These are phyloP conservation scores for Akanthomyces muscarius DNA, from an alignment of 2,329 filamentous ascomycete species.

Conservation along the genomic window DNA sequence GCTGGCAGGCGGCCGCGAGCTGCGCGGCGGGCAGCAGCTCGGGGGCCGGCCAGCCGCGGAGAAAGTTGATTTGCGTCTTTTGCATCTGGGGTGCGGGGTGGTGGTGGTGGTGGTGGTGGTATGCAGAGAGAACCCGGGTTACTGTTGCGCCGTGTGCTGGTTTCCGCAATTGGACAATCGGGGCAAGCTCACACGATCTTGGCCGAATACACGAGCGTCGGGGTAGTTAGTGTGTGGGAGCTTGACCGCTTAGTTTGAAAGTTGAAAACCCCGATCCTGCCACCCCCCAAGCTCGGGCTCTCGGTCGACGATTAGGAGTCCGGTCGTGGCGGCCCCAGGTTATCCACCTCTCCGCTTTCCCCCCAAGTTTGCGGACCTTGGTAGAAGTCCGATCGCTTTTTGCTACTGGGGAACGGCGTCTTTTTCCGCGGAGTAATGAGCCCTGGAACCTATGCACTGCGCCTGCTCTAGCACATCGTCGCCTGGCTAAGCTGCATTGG, in stretches of 20 bases:
- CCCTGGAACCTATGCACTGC: not conserved
- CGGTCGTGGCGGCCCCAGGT: not conserved
- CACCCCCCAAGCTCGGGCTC: too few relatives aligned
- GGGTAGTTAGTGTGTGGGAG: too few relatives aligned
- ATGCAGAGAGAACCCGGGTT: too few relatives aligned
- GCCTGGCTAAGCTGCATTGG: not conserved
- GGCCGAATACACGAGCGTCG: too few relatives aligned
- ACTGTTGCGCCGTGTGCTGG: not conserved
- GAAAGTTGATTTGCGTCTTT: constrained; percentile 52
- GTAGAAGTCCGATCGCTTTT: not conserved
- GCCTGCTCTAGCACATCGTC: not conserved
- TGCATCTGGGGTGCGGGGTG: not conserved
- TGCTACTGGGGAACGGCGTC: too few relatives aligned
- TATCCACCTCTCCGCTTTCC: constrained; percentile 1
- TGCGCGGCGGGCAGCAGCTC: constrained; percentile 61
- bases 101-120: too few relatives aligned
- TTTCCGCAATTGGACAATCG: too few relatives aligned
- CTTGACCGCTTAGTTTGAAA: too few relatives aligned
- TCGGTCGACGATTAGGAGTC: too few relatives aligned
- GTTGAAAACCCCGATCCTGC: too few relatives aligned
- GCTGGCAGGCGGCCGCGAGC: constrained; percentile 57
- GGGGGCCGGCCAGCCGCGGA: constrained; percentile 64
- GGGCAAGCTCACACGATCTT: too few relatives aligned
- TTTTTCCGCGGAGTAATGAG: not conserved
- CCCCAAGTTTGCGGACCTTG: not conserved